A percentile compares a stretch with the other conserved stretches of the same genome.
phyloP scores from a whole-genome alignment of 352 stramenopile species.

The Pythium utonaiense region DNA sequence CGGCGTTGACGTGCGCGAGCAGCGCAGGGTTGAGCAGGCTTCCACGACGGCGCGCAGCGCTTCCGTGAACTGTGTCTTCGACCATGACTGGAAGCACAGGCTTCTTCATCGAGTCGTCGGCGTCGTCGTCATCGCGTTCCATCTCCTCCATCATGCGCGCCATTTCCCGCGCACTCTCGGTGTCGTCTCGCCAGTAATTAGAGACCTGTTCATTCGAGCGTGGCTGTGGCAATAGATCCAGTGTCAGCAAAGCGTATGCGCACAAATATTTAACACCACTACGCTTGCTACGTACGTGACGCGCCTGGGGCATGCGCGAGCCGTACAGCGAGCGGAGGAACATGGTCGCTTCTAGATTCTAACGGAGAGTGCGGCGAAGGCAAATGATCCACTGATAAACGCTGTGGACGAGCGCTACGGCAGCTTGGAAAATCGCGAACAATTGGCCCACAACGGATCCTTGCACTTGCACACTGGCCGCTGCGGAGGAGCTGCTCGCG shows the following conservation, averaged over 20 bases:
- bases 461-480: background rate
- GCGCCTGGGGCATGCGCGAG: constrained; percentile 72
- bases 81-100: constrained; percentile 24
- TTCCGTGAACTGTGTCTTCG: constrained; percentile 6
- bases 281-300: constrained; percentile 46
- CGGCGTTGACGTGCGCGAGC: constrained; percentile 25
- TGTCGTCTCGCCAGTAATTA: constrained; percentile 81
- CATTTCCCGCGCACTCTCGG: constrained; percentile 57
- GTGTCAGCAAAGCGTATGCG: no score
- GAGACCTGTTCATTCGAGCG: constrained; percentile 61
- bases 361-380: background rate
- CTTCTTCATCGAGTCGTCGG: constrained; percentile 46
- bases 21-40: constrained; percentile 21
- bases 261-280: no score
- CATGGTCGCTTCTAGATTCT: constrained; percentile 28
- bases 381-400: background rate
- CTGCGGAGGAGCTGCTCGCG: background rate
- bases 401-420: background rate
- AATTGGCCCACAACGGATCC: constrained; percentile 6
- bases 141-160: constrained; percentile 59
- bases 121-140: constrained; percentile 32
- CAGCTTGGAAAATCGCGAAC: background rate
- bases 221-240: no score
- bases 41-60: constrained; percentile 1
- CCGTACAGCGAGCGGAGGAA: constrained; percentile 78